Base-by-base conservation (phyloP, 257 asterid genomes). In the Solanum sejunctum region DNA sequence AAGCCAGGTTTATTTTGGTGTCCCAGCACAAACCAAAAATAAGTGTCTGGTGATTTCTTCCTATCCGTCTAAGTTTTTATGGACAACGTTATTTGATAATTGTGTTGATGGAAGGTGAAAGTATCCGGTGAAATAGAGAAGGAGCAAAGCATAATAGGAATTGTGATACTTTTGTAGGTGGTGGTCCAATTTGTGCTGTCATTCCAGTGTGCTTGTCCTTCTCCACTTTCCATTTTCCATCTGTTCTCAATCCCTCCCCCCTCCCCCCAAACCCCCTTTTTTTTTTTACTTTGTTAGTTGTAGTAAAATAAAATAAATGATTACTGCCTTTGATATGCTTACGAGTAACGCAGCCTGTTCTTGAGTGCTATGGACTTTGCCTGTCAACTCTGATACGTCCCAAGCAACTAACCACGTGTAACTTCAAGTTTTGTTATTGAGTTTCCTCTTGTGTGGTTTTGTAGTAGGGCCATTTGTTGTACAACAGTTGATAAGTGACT, bases 131-230 rank as follows among this genome's bases (percentile, higher is more conserved):
- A 26, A 77, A 52, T 52, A 17, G 47, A 23, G 43, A 8, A 6
- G 13, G 15, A 23, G 45, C n/a, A 49, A 75, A 51, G 63, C 45
- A 26, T 77, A 26, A 57, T 58, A 58, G n/a, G 66, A 82, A 45
- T 13, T 45, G 56, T 51, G 47, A 28, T 8, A 45, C 78, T 45
- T 61, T 45, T 45, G 61, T 61, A n/a, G 77, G 84, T 45, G 78
- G 84, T 82, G 84, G 84, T 82, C 84, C 84, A 61, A 77, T 61
- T 61, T 82, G 45, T 82, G 56, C 75, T 61, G 45, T 28, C 84
- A 58, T 61, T 60, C 75, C 41, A 13, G 77, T 61, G 84, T 82
- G 84, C 84, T 51, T 41, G 58, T 82, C 84, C 47, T 64, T 82
- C 58, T 51, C 78, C 45, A 63, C 78, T 51, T 77, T 52, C 47